phyloP scores from a whole-genome alignment of 2,329 filamentous ascomycete genomes.

The Pestalotiopsis sp. region DNA sequence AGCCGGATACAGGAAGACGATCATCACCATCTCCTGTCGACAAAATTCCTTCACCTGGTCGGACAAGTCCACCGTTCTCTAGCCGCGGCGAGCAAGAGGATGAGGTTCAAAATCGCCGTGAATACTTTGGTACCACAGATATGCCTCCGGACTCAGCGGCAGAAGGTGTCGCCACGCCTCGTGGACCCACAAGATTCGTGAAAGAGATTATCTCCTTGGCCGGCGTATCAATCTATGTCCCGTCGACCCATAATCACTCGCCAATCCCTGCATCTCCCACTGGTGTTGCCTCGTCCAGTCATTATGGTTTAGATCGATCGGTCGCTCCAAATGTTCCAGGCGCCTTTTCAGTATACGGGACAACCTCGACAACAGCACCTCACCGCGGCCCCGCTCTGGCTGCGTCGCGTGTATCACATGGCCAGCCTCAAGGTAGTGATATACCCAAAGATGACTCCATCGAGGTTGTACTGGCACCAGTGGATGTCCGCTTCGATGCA shows the following conservation, averaged over 20 bases:
- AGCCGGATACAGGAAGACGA: background rate
- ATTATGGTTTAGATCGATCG: slow-evolving; percentile 23
- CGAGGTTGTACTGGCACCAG: slow-evolving; percentile 52
- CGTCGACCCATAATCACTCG: slow-evolving; percentile 47
- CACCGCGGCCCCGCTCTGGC: background rate
- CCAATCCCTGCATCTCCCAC: slow-evolving; percentile 31
- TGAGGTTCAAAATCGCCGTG: background rate
- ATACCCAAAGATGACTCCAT: slow-evolving; percentile 35
- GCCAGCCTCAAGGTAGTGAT: slow-evolving; percentile 14
- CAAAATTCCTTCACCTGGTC: background rate
- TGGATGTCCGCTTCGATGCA: slow-evolving; percentile 55
- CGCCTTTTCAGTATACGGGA: slow-evolving; percentile 55
- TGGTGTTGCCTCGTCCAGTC: slow-evolving; percentile 11
- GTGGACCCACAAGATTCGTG: slow-evolving; percentile 52
- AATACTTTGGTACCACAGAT: background rate
- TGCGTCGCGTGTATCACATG: slow-evolving; percentile 6
- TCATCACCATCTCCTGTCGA: background rate
- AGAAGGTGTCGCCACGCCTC: slow-evolving; percentile 50
- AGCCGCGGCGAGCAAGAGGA: background rate
- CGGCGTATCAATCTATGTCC: slow-evolving; percentile 55
- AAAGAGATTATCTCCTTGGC: slow-evolving; percentile 54
- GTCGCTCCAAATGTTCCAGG: slow-evolving; percentile 57
- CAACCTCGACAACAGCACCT: slow-evolving; percentile 20
- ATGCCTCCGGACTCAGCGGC: slow-evolving; percentile 13
- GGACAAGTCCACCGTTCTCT: background rate